phyloP scores from a whole-genome alignment of 768 basidiomycete genomes.

The Lentinula guzmanii region DNA sequence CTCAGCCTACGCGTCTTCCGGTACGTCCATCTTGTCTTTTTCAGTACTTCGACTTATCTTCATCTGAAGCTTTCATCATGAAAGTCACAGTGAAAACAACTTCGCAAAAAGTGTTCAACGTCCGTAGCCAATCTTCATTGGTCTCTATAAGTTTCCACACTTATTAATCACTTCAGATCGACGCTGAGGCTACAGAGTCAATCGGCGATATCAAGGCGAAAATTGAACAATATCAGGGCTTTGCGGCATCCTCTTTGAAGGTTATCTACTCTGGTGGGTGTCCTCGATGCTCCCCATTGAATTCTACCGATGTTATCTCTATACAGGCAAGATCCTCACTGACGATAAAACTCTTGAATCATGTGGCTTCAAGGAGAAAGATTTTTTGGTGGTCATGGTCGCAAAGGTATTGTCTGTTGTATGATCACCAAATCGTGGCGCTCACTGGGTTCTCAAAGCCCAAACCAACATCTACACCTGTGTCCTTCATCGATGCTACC shows the following conservation, averaged over 20 bases:
- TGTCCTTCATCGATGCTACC: conserved; percentile 15
- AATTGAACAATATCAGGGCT: conserved; percentile 72
- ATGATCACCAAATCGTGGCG: background rate
- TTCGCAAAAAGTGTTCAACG: conserved; percentile 87
- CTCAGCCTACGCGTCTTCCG: conserved; percentile 2
- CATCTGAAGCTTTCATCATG: conserved; percentile 40
- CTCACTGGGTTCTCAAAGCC: conserved; percentile 32
- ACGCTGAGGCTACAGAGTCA: conserved; percentile 71
- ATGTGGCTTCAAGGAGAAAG: conserved; percentile 95
- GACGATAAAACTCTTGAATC: conserved; percentile 87
- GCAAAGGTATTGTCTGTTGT: conserved; percentile 61
- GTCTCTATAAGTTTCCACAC: background rate
- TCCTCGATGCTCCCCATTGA: background rate
- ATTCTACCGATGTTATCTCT: conserved; percentile 1
- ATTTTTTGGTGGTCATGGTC: conserved; percentile 99
- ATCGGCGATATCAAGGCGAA: conserved; percentile 77
- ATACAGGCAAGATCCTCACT: conserved; percentile 79
- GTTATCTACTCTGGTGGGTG: conserved; percentile 86
- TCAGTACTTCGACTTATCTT: background rate
- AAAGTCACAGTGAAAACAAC: conserved; percentile 95
- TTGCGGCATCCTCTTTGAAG: conserved; percentile 75
- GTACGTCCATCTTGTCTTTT: conserved; percentile 14
- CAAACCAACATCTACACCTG: conserved; percentile 40
- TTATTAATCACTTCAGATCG: conserved; percentile 42
- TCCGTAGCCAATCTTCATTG: conserved; percentile 21